A percentile compares a stretch with the other conserved stretches of the same genome.
Evolutionary conservation across 345 rosid species (phyloP).

Genomic region (Syzygium jambos): DNA sequence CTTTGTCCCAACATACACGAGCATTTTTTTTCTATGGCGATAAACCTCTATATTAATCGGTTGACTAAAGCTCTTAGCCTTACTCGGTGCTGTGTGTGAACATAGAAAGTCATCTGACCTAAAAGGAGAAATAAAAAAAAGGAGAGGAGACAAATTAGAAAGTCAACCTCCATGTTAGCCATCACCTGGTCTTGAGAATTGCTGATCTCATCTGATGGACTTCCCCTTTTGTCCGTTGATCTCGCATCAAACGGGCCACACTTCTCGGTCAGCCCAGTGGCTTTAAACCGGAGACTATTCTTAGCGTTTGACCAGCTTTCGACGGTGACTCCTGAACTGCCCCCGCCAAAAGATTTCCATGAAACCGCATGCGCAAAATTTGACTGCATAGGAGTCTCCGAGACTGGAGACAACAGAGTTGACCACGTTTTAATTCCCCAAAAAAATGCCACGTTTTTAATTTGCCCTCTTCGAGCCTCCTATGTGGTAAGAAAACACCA

Average conservation of each 20-base stretch:
- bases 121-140: neutral
- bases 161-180: neutral
- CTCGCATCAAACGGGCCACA: neutral
- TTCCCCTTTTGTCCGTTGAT: neutral
- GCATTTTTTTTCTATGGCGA: neutral
- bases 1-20: neutral
- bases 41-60: neutral
- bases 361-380: neutral
- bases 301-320: neutral
- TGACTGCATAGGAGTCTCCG: slow-evolving; percentile 1
- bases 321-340: neutral
- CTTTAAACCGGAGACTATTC: neutral
- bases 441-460: neutral
- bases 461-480: neutral
- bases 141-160: neutral
- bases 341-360: neutral
- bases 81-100: neutral
- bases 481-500: neutral
- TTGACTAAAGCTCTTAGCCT: neutral
- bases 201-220: neutral
- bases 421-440: neutral
- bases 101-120: neutral
- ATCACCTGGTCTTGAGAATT: neutral
- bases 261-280: neutral
- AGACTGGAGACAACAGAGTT: neutral